These are phyloP conservation scores for Leccinum laetum DNA, from an alignment of 1,284 basidiomycete genomes.

Conservation along the genomic window DNA sequence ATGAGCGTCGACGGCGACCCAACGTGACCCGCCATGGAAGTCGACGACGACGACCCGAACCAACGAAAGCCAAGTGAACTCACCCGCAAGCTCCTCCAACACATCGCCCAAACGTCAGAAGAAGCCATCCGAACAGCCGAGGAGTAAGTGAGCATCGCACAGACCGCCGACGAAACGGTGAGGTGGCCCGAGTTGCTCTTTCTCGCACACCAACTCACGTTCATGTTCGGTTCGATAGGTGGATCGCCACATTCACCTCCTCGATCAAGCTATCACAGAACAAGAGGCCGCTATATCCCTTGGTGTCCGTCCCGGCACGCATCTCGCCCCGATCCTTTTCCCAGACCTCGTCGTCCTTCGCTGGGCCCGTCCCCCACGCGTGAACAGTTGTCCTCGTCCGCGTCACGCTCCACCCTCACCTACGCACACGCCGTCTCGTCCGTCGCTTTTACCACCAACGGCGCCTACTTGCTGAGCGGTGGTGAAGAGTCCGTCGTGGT, in stretches of 20 bases:
- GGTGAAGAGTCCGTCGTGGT: no score
- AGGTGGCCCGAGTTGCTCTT: slow-evolving; percentile 20
- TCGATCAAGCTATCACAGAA: slow-evolving; percentile 75
- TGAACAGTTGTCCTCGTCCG: slow-evolving; percentile 17
- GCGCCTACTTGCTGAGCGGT: no score
- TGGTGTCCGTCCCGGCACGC: slow-evolving; percentile 52
- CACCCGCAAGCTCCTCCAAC: slow-evolving; percentile 52
- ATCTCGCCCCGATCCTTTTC: slow-evolving; percentile 54
- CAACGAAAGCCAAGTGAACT: slow-evolving; percentile 25
- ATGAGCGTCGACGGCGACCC: background rate
- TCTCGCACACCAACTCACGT: background rate
- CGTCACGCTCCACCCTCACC: no score
- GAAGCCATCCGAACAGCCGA: slow-evolving; percentile 63
- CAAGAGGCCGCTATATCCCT: slow-evolving; percentile 62
- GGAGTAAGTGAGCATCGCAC: slow-evolving; percentile 74
- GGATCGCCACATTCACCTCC: slow-evolving; percentile 68
- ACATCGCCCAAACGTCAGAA: slow-evolving; percentile 59
- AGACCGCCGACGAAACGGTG: slow-evolving; percentile 68
- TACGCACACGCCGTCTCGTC: slow-evolving; percentile 36
- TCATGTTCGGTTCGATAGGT: slow-evolving; percentile 39
- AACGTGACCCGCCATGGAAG: slow-evolving; percentile 1
- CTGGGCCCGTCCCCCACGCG: slow-evolving; percentile 44
- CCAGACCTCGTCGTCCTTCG: slow-evolving; percentile 59
- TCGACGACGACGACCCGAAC: background rate
- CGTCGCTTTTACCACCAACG: no score